These are phyloP conservation scores for Calonectria naviculata DNA, from an alignment of 2,329 filamentous ascomycete genomes.

Conservation along the genomic window DNA sequence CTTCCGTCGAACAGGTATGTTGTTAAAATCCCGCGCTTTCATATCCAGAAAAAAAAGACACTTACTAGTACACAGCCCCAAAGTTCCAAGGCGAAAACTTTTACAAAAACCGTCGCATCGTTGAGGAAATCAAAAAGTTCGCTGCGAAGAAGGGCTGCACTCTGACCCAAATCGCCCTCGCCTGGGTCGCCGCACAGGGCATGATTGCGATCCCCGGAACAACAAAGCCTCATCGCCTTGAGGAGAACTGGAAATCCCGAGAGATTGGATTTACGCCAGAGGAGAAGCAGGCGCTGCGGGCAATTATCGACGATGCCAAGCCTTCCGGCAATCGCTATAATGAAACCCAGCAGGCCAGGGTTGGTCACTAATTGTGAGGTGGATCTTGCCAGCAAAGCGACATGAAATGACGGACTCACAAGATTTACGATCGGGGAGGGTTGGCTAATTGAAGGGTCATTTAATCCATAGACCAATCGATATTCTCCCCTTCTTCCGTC, in stretches of 20 bases:
- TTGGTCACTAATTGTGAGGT: constrained; percentile 9
- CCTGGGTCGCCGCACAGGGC: constrained; percentile 53
- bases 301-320: constrained; percentile 45
- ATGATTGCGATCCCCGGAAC: constrained; percentile 60
- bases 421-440: neutral
- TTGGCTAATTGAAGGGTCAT: neutral
- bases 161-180: constrained; percentile 50
- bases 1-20: constrained; percentile 51
- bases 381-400: neutral
- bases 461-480: neutral
- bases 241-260: constrained; percentile 53
- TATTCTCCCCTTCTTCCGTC: neutral
- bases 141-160: constrained; percentile 45
- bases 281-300: constrained; percentile 52
- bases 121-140: constrained; percentile 54
- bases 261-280: constrained; percentile 49
- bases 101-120: constrained; percentile 54
- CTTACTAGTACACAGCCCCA: constrained; percentile 27
- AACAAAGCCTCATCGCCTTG: constrained; percentile 51
- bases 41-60: neutral
- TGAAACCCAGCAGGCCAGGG: constrained; percentile 6
- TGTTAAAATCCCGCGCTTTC: neutral
- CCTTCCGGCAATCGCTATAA: constrained; percentile 17
- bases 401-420: neutral
- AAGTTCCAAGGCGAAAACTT: constrained; percentile 57